Conservation (phyloP, 2,329 filamentous ascomycete species). For the Phaeosphaeriaceae sp. region DNA sequence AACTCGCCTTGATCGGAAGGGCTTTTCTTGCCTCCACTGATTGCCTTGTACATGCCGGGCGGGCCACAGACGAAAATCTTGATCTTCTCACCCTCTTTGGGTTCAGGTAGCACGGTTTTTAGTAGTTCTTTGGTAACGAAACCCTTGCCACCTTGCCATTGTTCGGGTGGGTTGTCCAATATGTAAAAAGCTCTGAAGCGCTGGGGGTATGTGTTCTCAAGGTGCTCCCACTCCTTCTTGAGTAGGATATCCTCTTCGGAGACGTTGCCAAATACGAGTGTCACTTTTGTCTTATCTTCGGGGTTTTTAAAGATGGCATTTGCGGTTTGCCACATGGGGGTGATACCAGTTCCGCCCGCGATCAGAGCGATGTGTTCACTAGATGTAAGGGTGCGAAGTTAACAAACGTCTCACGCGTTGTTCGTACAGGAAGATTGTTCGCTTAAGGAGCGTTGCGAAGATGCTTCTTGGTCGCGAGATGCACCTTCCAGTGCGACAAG, state of each 20-base stretch:
- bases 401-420: conserved; percentile 5
- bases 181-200: conserved; percentile 96
- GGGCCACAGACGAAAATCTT: conserved; percentile 98
- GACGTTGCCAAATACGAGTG: conserved; percentile 91
- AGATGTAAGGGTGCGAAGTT: conserved; percentile 8
- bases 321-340: conserved; percentile 95
- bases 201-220: conserved; percentile 95
- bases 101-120: conserved; percentile 93
- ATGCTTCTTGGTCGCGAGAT: too few species aligned
- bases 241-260: conserved; percentile 89
- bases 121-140: conserved; percentile 88
- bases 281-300: conserved; percentile 96
- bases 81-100: conserved; percentile 82
- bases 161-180: conserved; percentile 81
- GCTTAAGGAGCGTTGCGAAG: too few species aligned
- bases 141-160: conserved; percentile 78
- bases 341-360: conserved; percentile 95
- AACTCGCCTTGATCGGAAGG: conserved; percentile 95
- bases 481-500: too few species aligned
- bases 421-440: conserved; percentile 3
- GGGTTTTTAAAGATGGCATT: conserved; percentile 96
- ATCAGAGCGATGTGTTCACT: conserved; percentile 78
- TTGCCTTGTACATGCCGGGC: conserved; percentile 89
- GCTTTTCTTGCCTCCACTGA: conserved; percentile 88
- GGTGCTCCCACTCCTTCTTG: conserved; percentile 79